Conservation (phyloP, 108 stramenopile species). For the Fistulifera solaris region DNA sequence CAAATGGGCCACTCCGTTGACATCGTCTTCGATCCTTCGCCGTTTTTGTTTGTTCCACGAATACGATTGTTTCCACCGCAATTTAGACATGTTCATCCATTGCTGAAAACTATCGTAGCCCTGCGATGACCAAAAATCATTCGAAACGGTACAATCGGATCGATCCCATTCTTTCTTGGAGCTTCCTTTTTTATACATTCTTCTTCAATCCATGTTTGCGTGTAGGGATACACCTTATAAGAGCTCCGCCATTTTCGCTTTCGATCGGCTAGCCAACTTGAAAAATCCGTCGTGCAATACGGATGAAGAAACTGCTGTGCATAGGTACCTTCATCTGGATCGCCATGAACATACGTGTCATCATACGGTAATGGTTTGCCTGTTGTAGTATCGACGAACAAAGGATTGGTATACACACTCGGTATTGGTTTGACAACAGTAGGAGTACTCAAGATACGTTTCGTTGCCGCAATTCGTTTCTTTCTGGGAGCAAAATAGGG, state of each 20-base stretch:
- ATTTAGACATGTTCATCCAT: constrained; percentile 36
- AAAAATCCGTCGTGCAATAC: constrained; percentile 17
- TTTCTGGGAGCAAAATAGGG: too few species aligned
- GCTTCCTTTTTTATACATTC: constrained; percentile 12
- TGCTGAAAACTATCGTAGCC: constrained; percentile 44
- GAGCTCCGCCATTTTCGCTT: constrained; percentile 42
- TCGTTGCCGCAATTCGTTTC: too few species aligned
- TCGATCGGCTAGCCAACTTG: constrained; percentile 33
- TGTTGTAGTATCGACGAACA: not conserved
- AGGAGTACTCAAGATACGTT: too few species aligned
- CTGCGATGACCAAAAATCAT: constrained; percentile 59
- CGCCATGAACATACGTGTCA: constrained; percentile 23
- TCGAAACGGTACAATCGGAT: constrained; percentile 13
- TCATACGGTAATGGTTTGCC: constrained; percentile 28
- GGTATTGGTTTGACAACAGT: too few species aligned
- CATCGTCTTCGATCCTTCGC: constrained; percentile 42
- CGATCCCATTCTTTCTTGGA: constrained; percentile 1
- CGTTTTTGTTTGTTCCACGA: constrained; percentile 44
- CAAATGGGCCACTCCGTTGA: constrained; percentile 55
- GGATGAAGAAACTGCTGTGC: constrained; percentile 11
- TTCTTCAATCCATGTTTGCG: constrained; percentile 9
- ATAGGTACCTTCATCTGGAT: constrained; percentile 35
- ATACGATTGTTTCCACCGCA: constrained; percentile 51
- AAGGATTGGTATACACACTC: not conserved
- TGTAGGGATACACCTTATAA: constrained; percentile 26